Conservation (phyloP, 2,329 filamentous ascomycete species). For the Aspergillus floridensis region DNA sequence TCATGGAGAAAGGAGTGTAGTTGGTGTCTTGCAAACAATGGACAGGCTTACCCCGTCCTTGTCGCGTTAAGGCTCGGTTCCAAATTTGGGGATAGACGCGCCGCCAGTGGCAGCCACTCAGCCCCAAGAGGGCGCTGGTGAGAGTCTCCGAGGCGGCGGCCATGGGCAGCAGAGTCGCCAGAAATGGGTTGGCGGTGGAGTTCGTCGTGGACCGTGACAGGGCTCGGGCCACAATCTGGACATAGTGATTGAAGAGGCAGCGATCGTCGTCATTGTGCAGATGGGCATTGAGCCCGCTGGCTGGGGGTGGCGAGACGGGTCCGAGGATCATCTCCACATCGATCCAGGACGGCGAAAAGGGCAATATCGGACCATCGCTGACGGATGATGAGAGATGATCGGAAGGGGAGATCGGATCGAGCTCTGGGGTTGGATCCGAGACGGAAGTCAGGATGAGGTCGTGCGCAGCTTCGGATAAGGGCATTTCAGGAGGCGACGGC, state of each 20-base stretch:
- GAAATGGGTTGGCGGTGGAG: slow-evolving; percentile 25
- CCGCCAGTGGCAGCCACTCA: slow-evolving; percentile 31
- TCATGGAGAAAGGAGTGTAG: too few relatives aligned
- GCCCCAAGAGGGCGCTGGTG: slow-evolving; percentile 26
- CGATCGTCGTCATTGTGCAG: slow-evolving; percentile 26
- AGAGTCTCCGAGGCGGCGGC: slow-evolving; percentile 26
- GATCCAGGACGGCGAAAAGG: slow-evolving; percentile 10
- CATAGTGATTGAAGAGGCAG: slow-evolving; percentile 30
- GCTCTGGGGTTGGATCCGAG: neutral
- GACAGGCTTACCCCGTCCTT: slow-evolving; percentile 22
- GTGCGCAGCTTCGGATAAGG: slow-evolving; percentile 5
- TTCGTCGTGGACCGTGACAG: slow-evolving; percentile 24
- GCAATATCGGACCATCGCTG: neutral
- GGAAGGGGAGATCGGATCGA: neutral
- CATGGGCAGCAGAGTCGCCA: slow-evolving; percentile 26
- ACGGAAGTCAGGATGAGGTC: neutral
- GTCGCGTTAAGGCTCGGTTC: slow-evolving; percentile 24
- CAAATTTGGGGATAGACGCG: slow-evolving; percentile 28
- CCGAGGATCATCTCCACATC: slow-evolving; percentile 5
- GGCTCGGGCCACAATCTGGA: slow-evolving; percentile 25
- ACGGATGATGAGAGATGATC: neutral
- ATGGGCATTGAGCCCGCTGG: slow-evolving; percentile 18
- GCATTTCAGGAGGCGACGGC: neutral
- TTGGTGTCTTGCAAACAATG: too few relatives aligned
- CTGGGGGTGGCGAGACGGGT: slow-evolving; percentile 10